These are phyloP conservation scores for Amniculicola lignicola DNA, from an alignment of 495 filamentous ascomycete species.

Conservation along the genomic window DNA sequence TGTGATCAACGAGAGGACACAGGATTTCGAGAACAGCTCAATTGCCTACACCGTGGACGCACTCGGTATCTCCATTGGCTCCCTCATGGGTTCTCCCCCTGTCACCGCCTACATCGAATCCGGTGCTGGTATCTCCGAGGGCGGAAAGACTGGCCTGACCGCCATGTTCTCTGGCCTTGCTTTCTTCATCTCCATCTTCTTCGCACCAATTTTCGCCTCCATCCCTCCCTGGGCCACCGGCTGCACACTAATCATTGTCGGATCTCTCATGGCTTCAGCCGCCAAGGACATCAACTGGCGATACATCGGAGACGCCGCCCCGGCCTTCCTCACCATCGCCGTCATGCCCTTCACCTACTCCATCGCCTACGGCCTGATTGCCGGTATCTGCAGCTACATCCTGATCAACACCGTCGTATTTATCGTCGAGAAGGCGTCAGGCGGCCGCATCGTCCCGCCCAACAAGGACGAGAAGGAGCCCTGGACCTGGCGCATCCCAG, in stretches of 20 bases:
- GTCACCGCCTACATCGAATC: constrained; percentile 82
- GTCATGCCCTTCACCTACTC: constrained; percentile 86
- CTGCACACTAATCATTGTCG: constrained; percentile 72
- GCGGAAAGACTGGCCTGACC: constrained; percentile 76
- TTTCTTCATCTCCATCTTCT: constrained; percentile 85
- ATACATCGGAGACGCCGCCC: constrained; percentile 73
- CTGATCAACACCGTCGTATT: constrained; percentile 63
- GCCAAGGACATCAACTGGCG: constrained; percentile 79
- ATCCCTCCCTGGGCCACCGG: constrained; percentile 84
- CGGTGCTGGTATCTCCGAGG: constrained; percentile 80
- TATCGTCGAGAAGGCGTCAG: constrained; percentile 59
- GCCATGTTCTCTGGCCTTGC: constrained; percentile 71
- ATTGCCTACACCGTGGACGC: constrained; percentile 78
- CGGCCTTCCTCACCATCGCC: constrained; percentile 74
- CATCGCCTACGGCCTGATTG: constrained; percentile 76
- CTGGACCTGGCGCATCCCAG: constrained; percentile 67
- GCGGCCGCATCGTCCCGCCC: constrained; percentile 66
- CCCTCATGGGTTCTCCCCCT: constrained; percentile 68
- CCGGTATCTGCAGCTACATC: constrained; percentile 72
- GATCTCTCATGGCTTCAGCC: constrained; percentile 73
- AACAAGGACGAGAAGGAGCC: constrained; percentile 70
- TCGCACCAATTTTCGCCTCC: constrained; percentile 79
- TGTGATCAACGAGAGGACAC: constrained; percentile 67
- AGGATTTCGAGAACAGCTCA: constrained; percentile 76
- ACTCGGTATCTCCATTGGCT: constrained; percentile 70